A percentile compares a stretch with the other conserved stretches of the same genome.
Evolutionary conservation across 176 grass and related monocot species (phyloP).

Genomic region (Oryza rufipogon): DNA sequence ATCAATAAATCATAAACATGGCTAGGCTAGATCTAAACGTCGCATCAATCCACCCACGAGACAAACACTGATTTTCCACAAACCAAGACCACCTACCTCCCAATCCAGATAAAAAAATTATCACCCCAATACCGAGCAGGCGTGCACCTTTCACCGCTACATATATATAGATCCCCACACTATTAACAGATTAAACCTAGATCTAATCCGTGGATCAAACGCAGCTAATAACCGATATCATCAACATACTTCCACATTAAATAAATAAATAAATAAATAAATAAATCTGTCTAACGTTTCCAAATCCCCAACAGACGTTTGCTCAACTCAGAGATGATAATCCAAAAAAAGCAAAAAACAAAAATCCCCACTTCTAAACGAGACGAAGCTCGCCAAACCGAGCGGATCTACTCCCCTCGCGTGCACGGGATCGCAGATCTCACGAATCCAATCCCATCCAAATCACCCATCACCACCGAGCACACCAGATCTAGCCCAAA

Average conservation of each 20-base stretch:
- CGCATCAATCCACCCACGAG: background rate
- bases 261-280: background rate
- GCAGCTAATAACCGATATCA: background rate
- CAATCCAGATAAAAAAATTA: background rate
- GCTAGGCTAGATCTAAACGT: background rate
- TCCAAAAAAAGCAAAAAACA: background rate
- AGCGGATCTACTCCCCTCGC: constrained; percentile 11
- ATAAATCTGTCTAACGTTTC: background rate
- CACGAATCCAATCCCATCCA: background rate
- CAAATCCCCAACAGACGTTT: background rate
- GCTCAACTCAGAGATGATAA: background rate
- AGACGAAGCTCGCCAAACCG: background rate
- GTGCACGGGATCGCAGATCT: background rate
- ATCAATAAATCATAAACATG: background rate
- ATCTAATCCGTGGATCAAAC: background rate
- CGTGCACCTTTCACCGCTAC: background rate
- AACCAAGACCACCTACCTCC: background rate
- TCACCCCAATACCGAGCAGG: background rate
- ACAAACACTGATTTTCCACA: background rate
- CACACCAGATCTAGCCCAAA: constrained; percentile 26
- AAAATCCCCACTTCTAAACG: background rate
- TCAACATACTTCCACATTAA: background rate
- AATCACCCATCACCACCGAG: background rate
- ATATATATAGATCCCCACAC: background rate
- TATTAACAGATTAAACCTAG: background rate